Conservation (phyloP, 1,284 basidiomycete genomes). For the Ustilago trichophora region DNA sequence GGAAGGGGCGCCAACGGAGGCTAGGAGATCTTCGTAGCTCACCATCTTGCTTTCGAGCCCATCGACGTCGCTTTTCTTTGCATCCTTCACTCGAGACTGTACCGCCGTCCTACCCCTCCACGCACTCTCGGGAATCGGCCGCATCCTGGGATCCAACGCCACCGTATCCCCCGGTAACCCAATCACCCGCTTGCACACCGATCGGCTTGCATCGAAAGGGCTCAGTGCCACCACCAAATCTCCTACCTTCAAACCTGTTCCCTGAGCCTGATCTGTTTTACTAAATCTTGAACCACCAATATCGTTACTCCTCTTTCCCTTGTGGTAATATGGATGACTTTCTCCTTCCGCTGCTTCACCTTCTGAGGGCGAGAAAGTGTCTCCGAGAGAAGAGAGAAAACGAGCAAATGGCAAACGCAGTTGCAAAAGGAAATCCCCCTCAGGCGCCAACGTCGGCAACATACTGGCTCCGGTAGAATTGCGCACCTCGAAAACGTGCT, state of each 20-base stretch:
- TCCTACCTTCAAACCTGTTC: constrained; percentile 69
- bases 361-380: neutral
- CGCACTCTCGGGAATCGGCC: constrained; percentile 14
- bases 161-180: constrained; percentile 89
- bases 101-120: constrained; percentile 14
- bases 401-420: constrained; percentile 46
- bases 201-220: constrained; percentile 76
- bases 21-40: constrained; percentile 17
- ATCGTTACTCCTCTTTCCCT: neutral
- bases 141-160: constrained; percentile 78
- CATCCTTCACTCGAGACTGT: neutral
- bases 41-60: constrained; percentile 6
- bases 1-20: neutral
- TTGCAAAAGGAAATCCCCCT: constrained; percentile 57
- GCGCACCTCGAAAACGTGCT: constrained; percentile 53
- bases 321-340: constrained; percentile 3
- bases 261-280: constrained; percentile 51
- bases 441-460: constrained; percentile 58
- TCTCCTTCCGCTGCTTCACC: neutral
- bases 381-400: constrained; percentile 1
- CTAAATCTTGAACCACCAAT: constrained; percentile 18
- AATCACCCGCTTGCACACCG: constrained; percentile 89
- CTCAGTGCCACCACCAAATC: constrained; percentile 82
- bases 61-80: neutral
- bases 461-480: constrained; percentile 58